phyloP scores from a whole-genome alignment of 805 yeast genomes.

The Priceomyces medius region DNA sequence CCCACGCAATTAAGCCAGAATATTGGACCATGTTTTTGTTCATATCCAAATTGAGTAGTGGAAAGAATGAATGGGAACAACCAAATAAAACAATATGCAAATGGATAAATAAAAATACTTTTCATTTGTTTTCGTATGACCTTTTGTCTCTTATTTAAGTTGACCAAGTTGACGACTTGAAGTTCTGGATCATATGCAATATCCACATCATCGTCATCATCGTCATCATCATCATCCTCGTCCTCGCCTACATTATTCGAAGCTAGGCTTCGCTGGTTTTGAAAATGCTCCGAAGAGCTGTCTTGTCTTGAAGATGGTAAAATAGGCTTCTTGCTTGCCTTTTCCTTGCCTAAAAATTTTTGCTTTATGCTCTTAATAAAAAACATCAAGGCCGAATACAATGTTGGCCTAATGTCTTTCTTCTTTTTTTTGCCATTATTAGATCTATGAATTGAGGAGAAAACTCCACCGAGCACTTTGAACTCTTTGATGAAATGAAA shows the following conservation, averaged over 20 bases:
- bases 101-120: constrained; percentile 78
- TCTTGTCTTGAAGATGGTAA: constrained; percentile 1
- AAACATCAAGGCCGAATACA: constrained; percentile 32
- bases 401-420: constrained; percentile 26
- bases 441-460: constrained; percentile 29
- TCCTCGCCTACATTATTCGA: neutral
- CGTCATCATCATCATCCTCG: constrained; percentile 15
- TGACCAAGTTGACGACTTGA: constrained; percentile 59
- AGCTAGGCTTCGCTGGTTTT: neutral
- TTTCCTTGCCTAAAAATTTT: constrained; percentile 11
- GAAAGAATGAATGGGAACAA: constrained; percentile 71
- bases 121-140: constrained; percentile 76
- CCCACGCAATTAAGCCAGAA: constrained; percentile 65
- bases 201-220: constrained; percentile 22
- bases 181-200: constrained; percentile 37
- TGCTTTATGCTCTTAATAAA: constrained; percentile 20
- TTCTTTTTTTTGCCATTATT: constrained; percentile 5
- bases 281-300: neutral
- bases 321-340: neutral
- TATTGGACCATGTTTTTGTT: constrained; percentile 48
- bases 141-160: constrained; percentile 60
- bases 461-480: constrained; percentile 50
- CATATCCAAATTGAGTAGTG: constrained; percentile 53
- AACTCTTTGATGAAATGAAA: constrained; percentile 67
- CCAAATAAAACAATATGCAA: constrained; percentile 81